Evolutionary conservation across 2,329 filamentous ascomycete species (phyloP).

Genomic region (Ophiostoma sp.): DNA sequence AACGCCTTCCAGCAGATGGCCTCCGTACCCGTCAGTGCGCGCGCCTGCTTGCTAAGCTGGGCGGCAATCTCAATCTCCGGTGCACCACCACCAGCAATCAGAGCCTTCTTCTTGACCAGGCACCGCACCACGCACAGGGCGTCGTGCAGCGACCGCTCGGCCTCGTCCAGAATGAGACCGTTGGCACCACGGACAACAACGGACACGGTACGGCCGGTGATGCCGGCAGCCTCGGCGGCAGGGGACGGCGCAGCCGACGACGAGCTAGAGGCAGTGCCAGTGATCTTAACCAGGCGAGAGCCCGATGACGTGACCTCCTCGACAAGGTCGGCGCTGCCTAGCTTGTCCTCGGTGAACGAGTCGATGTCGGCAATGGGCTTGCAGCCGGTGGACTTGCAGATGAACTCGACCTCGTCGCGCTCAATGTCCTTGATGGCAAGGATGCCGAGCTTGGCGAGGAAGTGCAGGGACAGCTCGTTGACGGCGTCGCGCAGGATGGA

Average conservation of each 20-base stretch:
- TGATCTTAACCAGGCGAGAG: conserved; percentile 91
- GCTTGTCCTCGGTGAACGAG: conserved; percentile 97
- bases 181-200: conserved; percentile 95
- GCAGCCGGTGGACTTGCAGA: conserved; percentile 98
- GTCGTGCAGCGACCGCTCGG: conserved; percentile 93
- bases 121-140: conserved; percentile 97
- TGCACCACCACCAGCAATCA: conserved; percentile 94
- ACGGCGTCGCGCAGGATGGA: conserved; percentile 96
- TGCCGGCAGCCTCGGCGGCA: conserved; percentile 12
- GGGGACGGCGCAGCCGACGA: conserved; percentile 21
- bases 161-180: conserved; percentile 90
- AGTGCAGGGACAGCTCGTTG: conserved; percentile 96
- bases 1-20: conserved; percentile 99
- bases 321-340: conserved; percentile 87
- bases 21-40: conserved; percentile 85
- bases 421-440: conserved; percentile 97
- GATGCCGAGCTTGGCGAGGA: conserved; percentile 95
- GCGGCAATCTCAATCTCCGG: conserved; percentile 96
- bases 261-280: conserved; percentile 54
- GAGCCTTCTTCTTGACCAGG: conserved; percentile 98
- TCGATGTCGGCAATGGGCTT: conserved; percentile 98
- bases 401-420: conserved; percentile 97
- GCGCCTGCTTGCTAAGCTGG: conserved; percentile 76
- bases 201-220: conserved; percentile 79
- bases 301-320: conserved; percentile 89